Percentiles rank a stretch among this genome's conserved stretches.
Conservation (phyloP, 1,284 basidiomycete species). For the Ustilago shanxiensis region DNA sequence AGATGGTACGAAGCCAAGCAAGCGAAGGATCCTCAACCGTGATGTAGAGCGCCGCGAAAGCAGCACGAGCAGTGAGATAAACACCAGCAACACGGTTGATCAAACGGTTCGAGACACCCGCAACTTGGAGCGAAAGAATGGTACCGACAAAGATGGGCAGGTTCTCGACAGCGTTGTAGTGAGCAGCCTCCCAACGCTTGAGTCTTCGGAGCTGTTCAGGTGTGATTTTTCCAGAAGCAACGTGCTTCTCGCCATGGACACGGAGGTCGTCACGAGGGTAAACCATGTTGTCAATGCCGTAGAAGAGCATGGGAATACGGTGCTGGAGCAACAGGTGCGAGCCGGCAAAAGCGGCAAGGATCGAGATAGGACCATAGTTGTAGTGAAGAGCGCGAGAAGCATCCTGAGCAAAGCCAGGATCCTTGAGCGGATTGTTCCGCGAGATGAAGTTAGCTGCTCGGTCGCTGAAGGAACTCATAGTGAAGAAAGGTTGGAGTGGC, state of each 20-base stretch:
- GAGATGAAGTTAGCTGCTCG: conserved; percentile 43
- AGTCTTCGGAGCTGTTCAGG: conserved; percentile 39
- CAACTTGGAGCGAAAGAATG: conserved; percentile 50
- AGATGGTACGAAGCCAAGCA: conserved; percentile 28
- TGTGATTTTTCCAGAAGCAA: conserved; percentile 51
- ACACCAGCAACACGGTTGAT: conserved; percentile 49
- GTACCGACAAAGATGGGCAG: conserved; percentile 48
- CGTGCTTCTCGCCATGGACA: conserved; percentile 38
- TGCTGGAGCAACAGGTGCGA: conserved; percentile 52
- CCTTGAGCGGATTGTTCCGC: conserved; percentile 47
- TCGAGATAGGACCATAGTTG: conserved; percentile 51
- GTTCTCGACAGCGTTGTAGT: conserved; percentile 53
- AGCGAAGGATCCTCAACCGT: conserved; percentile 21
- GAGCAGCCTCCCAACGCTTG: conserved; percentile 53
- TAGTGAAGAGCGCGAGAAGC: conserved; percentile 38
- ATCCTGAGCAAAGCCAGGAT: conserved; percentile 35
- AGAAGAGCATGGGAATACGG: conserved; percentile 47
- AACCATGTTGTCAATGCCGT: conserved; percentile 49
- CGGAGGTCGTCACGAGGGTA: conserved; percentile 49
- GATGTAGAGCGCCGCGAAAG: conserved; percentile 43
- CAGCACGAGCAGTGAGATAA: conserved; percentile 39
- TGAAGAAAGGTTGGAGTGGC: neutral
- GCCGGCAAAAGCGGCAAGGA: conserved; percentile 52
- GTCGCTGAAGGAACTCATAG: conserved; percentile 43
- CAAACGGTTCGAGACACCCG: conserved; percentile 42